phyloP scores from a whole-genome alignment of 2,329 filamentous ascomycete species.

The Nannizzia gypsea region DNA sequence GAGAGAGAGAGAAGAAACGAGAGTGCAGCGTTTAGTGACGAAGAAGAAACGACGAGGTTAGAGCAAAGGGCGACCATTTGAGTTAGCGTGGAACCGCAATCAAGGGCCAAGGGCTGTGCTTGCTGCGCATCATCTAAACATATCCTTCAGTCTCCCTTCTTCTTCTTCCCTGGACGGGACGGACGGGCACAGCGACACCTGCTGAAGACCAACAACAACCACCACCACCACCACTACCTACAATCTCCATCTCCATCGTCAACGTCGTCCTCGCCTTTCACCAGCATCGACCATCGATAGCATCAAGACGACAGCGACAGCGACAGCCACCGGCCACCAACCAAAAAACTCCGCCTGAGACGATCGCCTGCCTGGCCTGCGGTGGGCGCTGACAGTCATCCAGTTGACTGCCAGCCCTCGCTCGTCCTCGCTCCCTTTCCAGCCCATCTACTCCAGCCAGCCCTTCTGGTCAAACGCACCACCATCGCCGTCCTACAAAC shows the following conservation, averaged over 20 bases:
- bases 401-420: conserved; percentile 10
- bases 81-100: conserved; percentile 4
- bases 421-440: neutral
- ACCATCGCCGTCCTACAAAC: too few relatives aligned
- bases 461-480: too few relatives aligned
- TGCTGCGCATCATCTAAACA: conserved; percentile 4
- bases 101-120: conserved; percentile 5
- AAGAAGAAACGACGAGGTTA: too few relatives aligned
- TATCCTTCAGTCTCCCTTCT: conserved; percentile 26
- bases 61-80: neutral
- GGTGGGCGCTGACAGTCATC: conserved; percentile 13
- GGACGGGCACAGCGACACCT: neutral
- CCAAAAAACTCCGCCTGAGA: neutral
- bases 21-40: too few relatives aligned
- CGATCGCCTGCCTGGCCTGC: neutral
- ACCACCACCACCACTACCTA: too few relatives aligned
- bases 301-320: too few relatives aligned
- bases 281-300: too few relatives aligned
- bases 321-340: too few relatives aligned
- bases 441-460: neutral
- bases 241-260: conserved; percentile 40
- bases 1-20: too few relatives aligned
- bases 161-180: conserved; percentile 5
- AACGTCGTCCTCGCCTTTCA: too few relatives aligned
- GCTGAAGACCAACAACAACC: too few relatives aligned